phyloP scores from a whole-genome alignment of 148 eudicot species.

The Dianthus caryophyllus region DNA sequence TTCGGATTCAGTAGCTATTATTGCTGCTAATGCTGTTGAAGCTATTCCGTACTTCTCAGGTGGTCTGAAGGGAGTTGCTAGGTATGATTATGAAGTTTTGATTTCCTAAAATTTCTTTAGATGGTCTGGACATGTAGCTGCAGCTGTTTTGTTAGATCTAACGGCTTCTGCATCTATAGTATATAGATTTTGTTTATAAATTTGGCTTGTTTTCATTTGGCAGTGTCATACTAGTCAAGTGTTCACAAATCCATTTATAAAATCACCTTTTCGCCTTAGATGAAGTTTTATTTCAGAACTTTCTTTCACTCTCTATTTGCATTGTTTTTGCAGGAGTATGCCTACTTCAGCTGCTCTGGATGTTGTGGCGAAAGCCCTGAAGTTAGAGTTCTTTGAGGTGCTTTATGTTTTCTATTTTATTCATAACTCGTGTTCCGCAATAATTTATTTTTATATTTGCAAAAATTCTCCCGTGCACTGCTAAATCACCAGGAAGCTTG shows the following conservation, averaged over 20 bases:
- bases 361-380: conserved; percentile 82
- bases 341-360: conserved; percentile 99
- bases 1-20: conserved; percentile 96
- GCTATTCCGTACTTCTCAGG: conserved; percentile 89
- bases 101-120: neutral
- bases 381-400: conserved; percentile 91
- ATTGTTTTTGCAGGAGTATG: conserved; percentile 73
- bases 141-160: neutral
- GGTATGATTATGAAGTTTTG: conserved; percentile 38
- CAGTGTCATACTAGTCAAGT: neutral
- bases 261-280: neutral
- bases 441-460: neutral
- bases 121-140: conserved; percentile 6
- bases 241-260: neutral
- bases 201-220: neutral
- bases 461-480: neutral
- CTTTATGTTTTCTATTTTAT: conserved; percentile 2
- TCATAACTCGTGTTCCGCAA: neutral
- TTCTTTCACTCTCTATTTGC: conserved; percentile 5
- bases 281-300: conserved; percentile 8
- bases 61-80: conserved; percentile 94
- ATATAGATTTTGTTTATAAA: neutral
- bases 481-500: neutral
- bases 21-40: conserved; percentile 94
- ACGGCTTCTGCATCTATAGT: neutral